Base-by-base conservation (phyloP, 2,329 filamentous ascomycete genomes). In the Rosellinia necatrix region DNA sequence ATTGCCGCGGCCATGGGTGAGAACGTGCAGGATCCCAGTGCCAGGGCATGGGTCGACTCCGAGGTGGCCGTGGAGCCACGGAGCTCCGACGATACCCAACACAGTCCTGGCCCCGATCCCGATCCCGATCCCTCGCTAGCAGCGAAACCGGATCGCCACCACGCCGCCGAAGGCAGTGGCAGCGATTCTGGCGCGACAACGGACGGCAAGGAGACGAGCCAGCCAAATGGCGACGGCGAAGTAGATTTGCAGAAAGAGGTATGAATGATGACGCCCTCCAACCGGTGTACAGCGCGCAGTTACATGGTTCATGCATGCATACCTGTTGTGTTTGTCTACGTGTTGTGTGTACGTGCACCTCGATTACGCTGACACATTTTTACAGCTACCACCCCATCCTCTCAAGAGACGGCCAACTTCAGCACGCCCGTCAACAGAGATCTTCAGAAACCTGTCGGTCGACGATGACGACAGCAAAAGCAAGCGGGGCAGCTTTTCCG, bases 241-340 rank as follows among this genome's bases (percentile, higher is more conserved):
- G 30, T 38, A 29, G 42, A 49, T 12, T 13, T 21, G 21, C 17
- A n/a, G 5, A 44, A 42, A 34, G 52, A 60, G 51, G 58, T 55
- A 58, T 29, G 27, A n/a, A n/a, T n/a, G n/a, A n/a, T n/a, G n/a
- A n/a, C n/a, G n/a, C n/a, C n/a, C n/a, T n/a, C n/a, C n/a, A n/a
- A n/a, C n/a, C n/a, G n/a, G n/a, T n/a, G n/a, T n/a, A n/a, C n/a
- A n/a, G n/a, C n/a, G n/a, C n/a, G n/a, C n/a, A n/a, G n/a, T n/a
- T n/a, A n/a, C n/a, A n/a, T n/a, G n/a, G n/a, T n/a, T n/a, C n/a
- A n/a, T n/a, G n/a, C n/a, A n/a, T n/a, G n/a, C n/a, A n/a, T n/a
- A n/a, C n/a, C n/a, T n/a, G n/a, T n/a, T n/a, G n/a, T n/a, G n/a
- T n/a, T n/a, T n/a, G n/a, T n/a, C n/a, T n/a, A n/a, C n/a, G n/a